phyloP scores from a whole-genome alignment of 1,139 yeast genomes.

The Blastobotrys apis region DNA sequence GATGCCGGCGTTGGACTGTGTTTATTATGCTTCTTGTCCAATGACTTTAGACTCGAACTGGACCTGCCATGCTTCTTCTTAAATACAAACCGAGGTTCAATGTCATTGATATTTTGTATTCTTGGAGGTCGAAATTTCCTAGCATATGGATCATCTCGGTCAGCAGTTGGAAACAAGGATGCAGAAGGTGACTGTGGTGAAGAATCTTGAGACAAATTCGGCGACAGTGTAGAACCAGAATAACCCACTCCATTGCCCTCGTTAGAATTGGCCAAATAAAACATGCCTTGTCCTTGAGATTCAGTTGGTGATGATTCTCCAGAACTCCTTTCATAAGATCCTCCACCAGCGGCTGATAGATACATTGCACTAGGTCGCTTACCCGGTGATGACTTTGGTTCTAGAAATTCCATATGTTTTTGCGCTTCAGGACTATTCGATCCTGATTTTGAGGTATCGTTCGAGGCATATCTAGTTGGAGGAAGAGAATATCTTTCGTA shows the following conservation, averaged over 20 bases:
- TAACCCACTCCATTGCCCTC: slow-evolving; percentile 5
- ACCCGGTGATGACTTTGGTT: slow-evolving; percentile 1
- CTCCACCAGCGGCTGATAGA: slow-evolving; percentile 13
- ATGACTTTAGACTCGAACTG: slow-evolving; percentile 16
- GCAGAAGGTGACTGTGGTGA: slow-evolving; percentile 21
- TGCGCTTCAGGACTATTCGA: slow-evolving; percentile 6
- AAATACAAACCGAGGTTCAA: slow-evolving; percentile 37
- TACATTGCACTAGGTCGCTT: slow-evolving; percentile 17
- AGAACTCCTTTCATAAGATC: slow-evolving; percentile 1
- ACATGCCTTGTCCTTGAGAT: slow-evolving; percentile 8
- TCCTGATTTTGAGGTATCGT: slow-evolving; percentile 16
- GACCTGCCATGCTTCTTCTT: slow-evolving; percentile 19
- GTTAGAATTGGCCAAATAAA: slow-evolving; percentile 12
- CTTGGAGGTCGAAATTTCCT: slow-evolving; percentile 34
- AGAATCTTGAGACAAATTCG: slow-evolving; percentile 21
- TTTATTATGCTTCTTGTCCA: slow-evolving; percentile 3
- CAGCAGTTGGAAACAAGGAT: slow-evolving; percentile 26
- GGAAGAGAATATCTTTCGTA: slow-evolving; percentile 35
- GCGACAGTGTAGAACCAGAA: slow-evolving; percentile 11
- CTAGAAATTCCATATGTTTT: slow-evolving; percentile 1
- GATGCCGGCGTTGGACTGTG: not conserved
- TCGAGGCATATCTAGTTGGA: slow-evolving; percentile 28
- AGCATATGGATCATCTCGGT: slow-evolving; percentile 35
- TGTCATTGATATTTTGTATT: slow-evolving; percentile 28
- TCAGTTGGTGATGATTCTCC: slow-evolving; percentile 5